Percentiles rank a stretch among this genome's conserved stretches.
These are phyloP conservation scores for Alternaria alternata DNA, from an alignment of 2,329 filamentous ascomycete species.

Conservation along the genomic window DNA sequence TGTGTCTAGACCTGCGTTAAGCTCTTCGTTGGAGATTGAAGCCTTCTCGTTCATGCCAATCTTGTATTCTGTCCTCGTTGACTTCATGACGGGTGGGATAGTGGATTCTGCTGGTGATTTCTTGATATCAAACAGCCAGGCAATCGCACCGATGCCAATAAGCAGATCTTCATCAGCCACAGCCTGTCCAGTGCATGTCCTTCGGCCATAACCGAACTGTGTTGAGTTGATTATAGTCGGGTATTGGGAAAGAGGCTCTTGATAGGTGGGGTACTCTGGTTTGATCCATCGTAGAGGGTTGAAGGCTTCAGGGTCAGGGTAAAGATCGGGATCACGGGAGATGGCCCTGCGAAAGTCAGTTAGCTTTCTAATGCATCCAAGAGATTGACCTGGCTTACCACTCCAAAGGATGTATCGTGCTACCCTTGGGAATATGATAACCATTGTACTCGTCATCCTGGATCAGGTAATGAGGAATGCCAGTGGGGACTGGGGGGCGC, in stretches of 20 bases:
- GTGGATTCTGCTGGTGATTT: constrained; percentile 24
- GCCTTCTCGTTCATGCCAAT: constrained; percentile 45
- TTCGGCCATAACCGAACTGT: constrained; percentile 64
- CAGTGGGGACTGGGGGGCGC: constrained; percentile 55
- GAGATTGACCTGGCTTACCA: constrained; percentile 42
- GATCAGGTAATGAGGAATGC: constrained; percentile 63
- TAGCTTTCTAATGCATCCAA: constrained; percentile 11
- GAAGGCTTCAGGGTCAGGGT: constrained; percentile 73
- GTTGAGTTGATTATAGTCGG: constrained; percentile 63
- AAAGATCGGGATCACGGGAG: constrained; percentile 60
- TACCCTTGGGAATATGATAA: constrained; percentile 66
- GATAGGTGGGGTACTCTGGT: constrained; percentile 61
- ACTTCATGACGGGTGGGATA: constrained; percentile 7
- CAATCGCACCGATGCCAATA: constrained; percentile 55
- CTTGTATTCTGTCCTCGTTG: constrained; percentile 23
- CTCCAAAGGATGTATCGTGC: constrained; percentile 55
- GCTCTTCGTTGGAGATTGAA: constrained; percentile 48
- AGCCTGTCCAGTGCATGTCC: constrained; percentile 55
- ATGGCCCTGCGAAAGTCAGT: constrained; percentile 54
- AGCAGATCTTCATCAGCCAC: constrained; percentile 55
- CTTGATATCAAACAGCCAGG: constrained; percentile 56
- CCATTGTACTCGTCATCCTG: constrained; percentile 66
- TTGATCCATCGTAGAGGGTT: constrained; percentile 69
- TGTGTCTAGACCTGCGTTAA: constrained; percentile 40
- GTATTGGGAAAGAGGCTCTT: constrained; percentile 59